Percentiles rank a stretch among this genome's conserved stretches.
These are phyloP conservation scores for Komagataella populi DNA, from an alignment of 805 yeast species.

Conservation along the genomic window DNA sequence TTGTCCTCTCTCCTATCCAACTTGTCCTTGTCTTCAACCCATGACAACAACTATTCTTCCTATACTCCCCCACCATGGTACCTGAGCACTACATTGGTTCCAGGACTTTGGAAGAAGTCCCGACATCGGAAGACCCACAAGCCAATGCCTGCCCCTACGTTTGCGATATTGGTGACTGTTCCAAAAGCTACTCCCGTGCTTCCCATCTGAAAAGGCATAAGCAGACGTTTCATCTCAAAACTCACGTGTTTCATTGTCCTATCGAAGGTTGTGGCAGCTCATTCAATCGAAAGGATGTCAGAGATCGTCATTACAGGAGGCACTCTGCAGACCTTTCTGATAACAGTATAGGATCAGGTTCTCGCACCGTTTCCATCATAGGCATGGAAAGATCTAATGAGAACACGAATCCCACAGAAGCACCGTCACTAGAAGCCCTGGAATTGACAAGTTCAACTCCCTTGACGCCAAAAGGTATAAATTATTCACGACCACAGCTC, in stretches of 20 bases:
- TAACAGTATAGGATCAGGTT: not conserved
- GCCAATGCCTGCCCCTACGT: not conserved
- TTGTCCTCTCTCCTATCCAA: not conserved
- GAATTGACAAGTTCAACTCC: not conserved
- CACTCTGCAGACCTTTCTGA: constrained; percentile 8
- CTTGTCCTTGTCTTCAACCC: not conserved
- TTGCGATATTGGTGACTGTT: constrained; percentile 18
- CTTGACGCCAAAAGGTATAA: not conserved
- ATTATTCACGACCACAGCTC: not conserved
- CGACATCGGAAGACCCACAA: not conserved
- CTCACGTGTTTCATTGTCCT: constrained; percentile 27
- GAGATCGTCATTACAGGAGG: constrained; percentile 25
- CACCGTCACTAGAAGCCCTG: not conserved
- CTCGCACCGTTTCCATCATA: not conserved
- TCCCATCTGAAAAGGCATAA: constrained; percentile 48
- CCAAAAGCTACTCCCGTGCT: constrained; percentile 38
- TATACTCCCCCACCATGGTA: not conserved
- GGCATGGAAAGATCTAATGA: not conserved
- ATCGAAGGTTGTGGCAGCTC: constrained; percentile 32
- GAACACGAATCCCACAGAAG: not conserved
- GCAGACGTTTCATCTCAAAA: constrained; percentile 29
- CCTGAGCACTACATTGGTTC: not conserved
- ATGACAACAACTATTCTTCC: not conserved
- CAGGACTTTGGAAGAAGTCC: not conserved
- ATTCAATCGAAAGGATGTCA: constrained; percentile 40